phyloP scores from a whole-genome alignment of 208 protist species.

The Leishmania tropica region DNA sequence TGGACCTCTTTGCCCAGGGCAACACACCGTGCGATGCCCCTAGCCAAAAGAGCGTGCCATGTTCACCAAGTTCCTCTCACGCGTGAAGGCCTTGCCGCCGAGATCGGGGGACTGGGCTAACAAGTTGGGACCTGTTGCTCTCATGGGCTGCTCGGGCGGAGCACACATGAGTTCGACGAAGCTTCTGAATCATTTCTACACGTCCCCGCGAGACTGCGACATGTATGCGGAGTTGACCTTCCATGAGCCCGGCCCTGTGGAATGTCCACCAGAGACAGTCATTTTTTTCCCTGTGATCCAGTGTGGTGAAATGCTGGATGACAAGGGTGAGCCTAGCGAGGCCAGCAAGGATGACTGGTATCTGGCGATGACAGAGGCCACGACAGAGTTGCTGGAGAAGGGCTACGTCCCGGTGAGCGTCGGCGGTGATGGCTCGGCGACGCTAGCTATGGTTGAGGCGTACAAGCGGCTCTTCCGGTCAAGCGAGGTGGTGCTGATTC shows the following conservation, averaged over 20 bases:
- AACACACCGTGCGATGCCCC: not conserved
- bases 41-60: constrained; percentile 21
- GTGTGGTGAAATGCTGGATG: constrained; percentile 63
- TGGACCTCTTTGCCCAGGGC: not conserved
- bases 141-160: constrained; percentile 63
- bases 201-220: constrained; percentile 65
- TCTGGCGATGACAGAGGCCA: constrained; percentile 48
- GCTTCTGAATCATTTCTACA: constrained; percentile 63
- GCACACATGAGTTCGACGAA: constrained; percentile 28
- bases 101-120: constrained; percentile 76
- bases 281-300: constrained; percentile 79
- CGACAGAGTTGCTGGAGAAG: constrained; percentile 77
- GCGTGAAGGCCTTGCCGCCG: constrained; percentile 51
- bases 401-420: constrained; percentile 80
- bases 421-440: constrained; percentile 73
- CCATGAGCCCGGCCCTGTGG: constrained; percentile 68
- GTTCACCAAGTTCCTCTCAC: constrained; percentile 75
- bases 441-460: constrained; percentile 74
- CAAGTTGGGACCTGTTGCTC: constrained; percentile 69
- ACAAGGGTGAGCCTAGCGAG: not conserved
- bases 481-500: constrained; percentile 79
- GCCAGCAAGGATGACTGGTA: constrained; percentile 68
- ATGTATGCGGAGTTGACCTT: constrained; percentile 81
- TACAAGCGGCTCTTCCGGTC: constrained; percentile 78
- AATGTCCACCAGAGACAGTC: constrained; percentile 79